These are phyloP conservation scores for Hemileccinum impolitum DNA, from an alignment of 768 basidiomycete genomes.

Conservation along the genomic window DNA sequence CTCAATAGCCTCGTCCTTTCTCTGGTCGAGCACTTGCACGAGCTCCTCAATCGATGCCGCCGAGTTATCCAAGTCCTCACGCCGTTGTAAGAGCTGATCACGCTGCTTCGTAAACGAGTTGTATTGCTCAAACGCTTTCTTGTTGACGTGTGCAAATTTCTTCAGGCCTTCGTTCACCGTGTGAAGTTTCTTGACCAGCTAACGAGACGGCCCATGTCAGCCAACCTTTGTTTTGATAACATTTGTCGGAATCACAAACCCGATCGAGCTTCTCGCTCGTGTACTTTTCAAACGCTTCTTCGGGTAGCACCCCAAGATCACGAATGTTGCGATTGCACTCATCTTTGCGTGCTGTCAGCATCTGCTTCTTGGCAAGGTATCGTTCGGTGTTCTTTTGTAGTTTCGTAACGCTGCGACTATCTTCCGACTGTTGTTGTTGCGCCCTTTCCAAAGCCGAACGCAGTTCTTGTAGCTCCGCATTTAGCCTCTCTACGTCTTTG, in stretches of 20 bases:
- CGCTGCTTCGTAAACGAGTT: conserved; percentile 97
- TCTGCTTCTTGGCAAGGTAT: conserved; percentile 88
- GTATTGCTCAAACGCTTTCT: conserved; percentile 99
- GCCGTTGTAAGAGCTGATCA: conserved; percentile 80
- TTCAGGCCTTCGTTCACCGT: conserved; percentile 89
- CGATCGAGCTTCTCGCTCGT: conserved; percentile 83
- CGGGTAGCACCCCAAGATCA: conserved; percentile 93
- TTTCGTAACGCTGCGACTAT: conserved; percentile 79
- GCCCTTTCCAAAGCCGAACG: conserved; percentile 64
- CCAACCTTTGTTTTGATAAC: neutral
- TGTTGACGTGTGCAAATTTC: conserved; percentile 98
- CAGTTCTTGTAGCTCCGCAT: conserved; percentile 62
- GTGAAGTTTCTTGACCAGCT: conserved; percentile 95
- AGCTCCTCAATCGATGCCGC: conserved; percentile 89
- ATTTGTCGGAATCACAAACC: conserved; percentile 42
- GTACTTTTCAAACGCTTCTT: conserved; percentile 97
- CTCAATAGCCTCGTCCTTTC: conserved; percentile 99
- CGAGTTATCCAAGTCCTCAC: conserved; percentile 89
- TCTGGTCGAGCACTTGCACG: conserved; percentile 89
- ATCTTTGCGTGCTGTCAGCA: conserved; percentile 80
- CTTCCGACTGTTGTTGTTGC: conserved; percentile 82
- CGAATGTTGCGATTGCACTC: conserved; percentile 95
- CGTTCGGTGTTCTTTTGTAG: conserved; percentile 96
- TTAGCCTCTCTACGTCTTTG: conserved; percentile 63
- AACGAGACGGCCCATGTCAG: conserved; percentile 9